Conservation (phyloP, 2,329 filamentous ascomycete genomes). For the Diaporthe sp. region DNA sequence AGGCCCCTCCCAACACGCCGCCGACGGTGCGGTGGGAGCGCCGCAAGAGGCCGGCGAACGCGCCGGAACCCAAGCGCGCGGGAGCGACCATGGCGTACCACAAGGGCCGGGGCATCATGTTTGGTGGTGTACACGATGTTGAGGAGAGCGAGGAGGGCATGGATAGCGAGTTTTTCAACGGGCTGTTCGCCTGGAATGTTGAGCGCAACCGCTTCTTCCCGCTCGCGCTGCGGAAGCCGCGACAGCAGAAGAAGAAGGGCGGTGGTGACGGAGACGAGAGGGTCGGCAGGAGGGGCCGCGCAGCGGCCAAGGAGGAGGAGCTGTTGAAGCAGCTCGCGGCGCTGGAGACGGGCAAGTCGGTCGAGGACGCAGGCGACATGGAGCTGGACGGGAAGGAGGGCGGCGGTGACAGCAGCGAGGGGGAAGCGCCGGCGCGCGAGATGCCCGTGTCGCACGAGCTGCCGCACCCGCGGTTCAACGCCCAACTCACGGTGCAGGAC, state of each 20-base stretch:
- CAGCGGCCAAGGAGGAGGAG: slow-evolving; percentile 92
- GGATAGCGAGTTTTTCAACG: slow-evolving; percentile 97
- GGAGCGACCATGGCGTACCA: slow-evolving; percentile 96
- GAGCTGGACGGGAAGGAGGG: slow-evolving; percentile 63
- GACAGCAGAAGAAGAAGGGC: slow-evolving; percentile 72
- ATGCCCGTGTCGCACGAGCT: slow-evolving; percentile 82
- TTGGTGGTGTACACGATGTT: slow-evolving; percentile 94
- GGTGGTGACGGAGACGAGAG: slow-evolving; percentile 61
- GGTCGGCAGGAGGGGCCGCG: slow-evolving; percentile 76
- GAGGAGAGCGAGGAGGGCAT: slow-evolving; percentile 94
- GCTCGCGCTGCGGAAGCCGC: slow-evolving; percentile 80
- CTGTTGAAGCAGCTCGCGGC: slow-evolving; percentile 88
- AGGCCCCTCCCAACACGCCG: slow-evolving; percentile 73
- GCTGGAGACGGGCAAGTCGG: slow-evolving; percentile 79
- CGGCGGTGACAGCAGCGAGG: slow-evolving; percentile 55
- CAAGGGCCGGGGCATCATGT: slow-evolving; percentile 91
- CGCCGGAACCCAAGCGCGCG: slow-evolving; percentile 85
- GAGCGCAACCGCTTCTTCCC: slow-evolving; percentile 97
- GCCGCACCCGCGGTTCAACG: slow-evolving; percentile 92
- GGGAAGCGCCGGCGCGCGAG: slow-evolving; percentile 71
- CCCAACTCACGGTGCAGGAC: slow-evolving; percentile 89
- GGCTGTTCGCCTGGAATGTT: slow-evolving; percentile 92
- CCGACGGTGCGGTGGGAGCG: slow-evolving; percentile 91
- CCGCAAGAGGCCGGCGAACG: slow-evolving; percentile 91
- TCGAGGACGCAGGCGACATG: slow-evolving; percentile 66